Conservation (phyloP, 148 eudicot species). For the Rheum nobile region DNA sequence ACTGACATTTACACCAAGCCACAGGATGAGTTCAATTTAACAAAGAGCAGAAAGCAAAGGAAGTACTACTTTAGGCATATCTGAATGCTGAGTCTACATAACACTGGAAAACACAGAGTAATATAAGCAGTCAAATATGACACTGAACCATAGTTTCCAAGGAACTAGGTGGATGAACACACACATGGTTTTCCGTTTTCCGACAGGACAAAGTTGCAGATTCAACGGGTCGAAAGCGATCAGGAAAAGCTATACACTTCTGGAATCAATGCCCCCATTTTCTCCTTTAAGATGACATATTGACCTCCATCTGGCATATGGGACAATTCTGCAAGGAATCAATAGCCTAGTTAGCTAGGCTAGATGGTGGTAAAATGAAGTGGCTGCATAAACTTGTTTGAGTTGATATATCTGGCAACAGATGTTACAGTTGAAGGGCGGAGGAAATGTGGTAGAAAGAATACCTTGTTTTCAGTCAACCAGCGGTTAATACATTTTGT, state of each 20-base stretch:
- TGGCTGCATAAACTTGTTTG: too few species aligned
- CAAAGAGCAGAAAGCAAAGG: neutral
- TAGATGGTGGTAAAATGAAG: too few species aligned
- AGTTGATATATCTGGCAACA: neutral
- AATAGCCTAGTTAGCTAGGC: too few species aligned
- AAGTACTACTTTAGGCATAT: neutral
- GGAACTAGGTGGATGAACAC: neutral
- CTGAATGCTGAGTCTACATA: neutral
- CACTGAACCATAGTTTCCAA: neutral
- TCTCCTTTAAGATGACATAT: constrained; percentile 5
- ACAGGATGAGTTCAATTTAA: neutral
- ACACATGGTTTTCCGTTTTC: neutral
- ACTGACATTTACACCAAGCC: neutral
- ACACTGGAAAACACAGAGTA: neutral
- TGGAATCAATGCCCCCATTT: neutral
- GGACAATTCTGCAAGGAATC: constrained; percentile 6
- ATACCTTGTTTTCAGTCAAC: constrained; percentile 55
- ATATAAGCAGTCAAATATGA: neutral
- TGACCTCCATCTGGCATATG: constrained; percentile 7
- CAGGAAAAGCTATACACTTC: neutral
- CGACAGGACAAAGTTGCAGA: neutral
- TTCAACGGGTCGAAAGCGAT: neutral
- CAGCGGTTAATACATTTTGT: constrained; percentile 53
- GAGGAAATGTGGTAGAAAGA: too few species aligned
- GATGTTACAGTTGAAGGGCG: neutral